Evolutionary conservation across 1,284 basidiomycete genomes (phyloP).

Genomic region (Rhizoctonia solani): DNA sequence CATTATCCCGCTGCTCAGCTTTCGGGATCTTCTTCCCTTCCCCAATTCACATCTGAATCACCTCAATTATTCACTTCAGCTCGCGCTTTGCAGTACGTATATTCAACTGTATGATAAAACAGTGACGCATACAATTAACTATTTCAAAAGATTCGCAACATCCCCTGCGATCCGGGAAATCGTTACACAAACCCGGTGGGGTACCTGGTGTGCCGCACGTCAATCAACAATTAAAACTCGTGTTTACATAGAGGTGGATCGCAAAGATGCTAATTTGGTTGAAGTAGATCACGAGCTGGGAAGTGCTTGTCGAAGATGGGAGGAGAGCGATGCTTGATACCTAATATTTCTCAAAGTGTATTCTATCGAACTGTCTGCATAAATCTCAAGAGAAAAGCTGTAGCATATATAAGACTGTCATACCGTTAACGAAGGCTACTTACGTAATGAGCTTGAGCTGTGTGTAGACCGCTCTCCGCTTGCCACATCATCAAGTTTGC

Average conservation of each 20-base stretch:
- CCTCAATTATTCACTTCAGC: constrained; percentile 23
- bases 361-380: not conserved
- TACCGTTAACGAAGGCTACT: not conserved
- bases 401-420: not conserved
- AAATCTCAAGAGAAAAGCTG: not conserved
- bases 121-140: not conserved
- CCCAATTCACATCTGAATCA: constrained; percentile 27
- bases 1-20: constrained; percentile 19
- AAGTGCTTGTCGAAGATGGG: constrained; percentile 31
- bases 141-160: constrained; percentile 21
- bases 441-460: not conserved
- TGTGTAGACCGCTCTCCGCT: not conserved
- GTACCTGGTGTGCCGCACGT: constrained; percentile 29
- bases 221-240: constrained; percentile 23
- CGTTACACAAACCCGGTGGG: constrained; percentile 22
- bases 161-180: constrained; percentile 25
- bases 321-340: not conserved
- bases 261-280: constrained; percentile 38
- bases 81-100: constrained; percentile 15
- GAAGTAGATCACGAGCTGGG: constrained; percentile 39
- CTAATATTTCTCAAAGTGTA: not conserved
- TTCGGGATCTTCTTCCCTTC: constrained; percentile 17
- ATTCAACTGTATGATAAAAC: not conserved
- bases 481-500: constrained; percentile 23
- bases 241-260: constrained; percentile 35